Percentiles rank a stretch among this genome's conserved stretches.
These are phyloP conservation scores for Xylaria arbuscula DNA, from an alignment of 2,329 filamentous ascomycete genomes.

Conservation along the genomic window DNA sequence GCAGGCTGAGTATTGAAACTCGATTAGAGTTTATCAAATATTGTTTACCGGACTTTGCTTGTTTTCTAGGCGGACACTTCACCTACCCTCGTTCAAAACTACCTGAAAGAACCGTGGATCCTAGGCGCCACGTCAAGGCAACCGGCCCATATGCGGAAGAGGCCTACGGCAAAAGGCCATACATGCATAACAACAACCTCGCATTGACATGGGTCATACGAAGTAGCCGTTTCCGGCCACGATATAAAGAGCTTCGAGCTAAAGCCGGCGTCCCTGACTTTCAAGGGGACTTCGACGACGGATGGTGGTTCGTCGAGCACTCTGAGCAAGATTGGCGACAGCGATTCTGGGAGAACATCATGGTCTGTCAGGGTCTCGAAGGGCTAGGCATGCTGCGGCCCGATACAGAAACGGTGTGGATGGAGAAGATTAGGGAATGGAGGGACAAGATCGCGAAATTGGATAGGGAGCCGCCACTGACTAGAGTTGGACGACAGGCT, in stretches of 20 bases:
- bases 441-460: slow-evolving; percentile 31
- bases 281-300: slow-evolving; percentile 7
- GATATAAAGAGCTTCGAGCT: slow-evolving; percentile 26
- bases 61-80: neutral
- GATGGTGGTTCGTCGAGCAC: slow-evolving; percentile 12
- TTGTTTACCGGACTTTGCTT: slow-evolving; percentile 30
- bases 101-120: neutral
- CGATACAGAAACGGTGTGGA: slow-evolving; percentile 23
- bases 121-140: neutral
- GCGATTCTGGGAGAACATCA: slow-evolving; percentile 29
- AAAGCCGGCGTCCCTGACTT: slow-evolving; percentile 24
- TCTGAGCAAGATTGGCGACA: slow-evolving; percentile 20
- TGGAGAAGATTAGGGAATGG: slow-evolving; percentile 32
- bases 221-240: slow-evolving; percentile 23
- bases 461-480: slow-evolving; percentile 20
- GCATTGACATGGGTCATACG: slow-evolving; percentile 25
- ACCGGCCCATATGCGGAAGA: neutral
- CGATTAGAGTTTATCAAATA: slow-evolving; percentile 38
- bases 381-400: slow-evolving; percentile 32
- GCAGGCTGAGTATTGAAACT: slow-evolving; percentile 30
- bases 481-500: slow-evolving; percentile 14
- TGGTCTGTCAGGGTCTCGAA: slow-evolving; percentile 39
- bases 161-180: slow-evolving; percentile 42
- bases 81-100: too few relatives aligned
- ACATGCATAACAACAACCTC: slow-evolving; percentile 57